Evolutionary conservation across 257 asterid species (phyloP), one percentile per base, ranked within the genome.

Genomic region (Penstemon davidsonii): DNA sequence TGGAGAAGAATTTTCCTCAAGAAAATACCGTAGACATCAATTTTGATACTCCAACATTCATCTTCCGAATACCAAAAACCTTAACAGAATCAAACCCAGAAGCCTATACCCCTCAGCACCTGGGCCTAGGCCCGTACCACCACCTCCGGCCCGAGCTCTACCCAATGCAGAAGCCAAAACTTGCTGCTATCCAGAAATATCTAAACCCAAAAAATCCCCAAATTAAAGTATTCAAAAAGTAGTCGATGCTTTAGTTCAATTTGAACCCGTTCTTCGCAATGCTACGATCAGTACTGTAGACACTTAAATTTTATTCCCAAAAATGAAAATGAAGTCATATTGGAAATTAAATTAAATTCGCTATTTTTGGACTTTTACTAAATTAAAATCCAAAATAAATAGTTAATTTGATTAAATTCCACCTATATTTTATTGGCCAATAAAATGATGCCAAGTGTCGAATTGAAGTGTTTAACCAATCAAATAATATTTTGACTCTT

Each of bases 111-210:
- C 90, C 88, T 46, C 86, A 71, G 44, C 52, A 52, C 7, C 13
- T 82, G 0, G 82, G 83, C 1, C 62, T 85, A 12, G 88, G 90
- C 11, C 88, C 88, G 0, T 85, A 80, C 62, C 90, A 82, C 55
- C 87, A 80, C 53, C 46, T 80, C 1, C 62, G 84, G 7, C 86
- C 82, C 15, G 86, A 80, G 6, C 62, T 82, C 25, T 76, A 76
- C 66, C 79, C 42, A 2, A 74, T 76, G 83, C 86, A 82, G 68
- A 74, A 83, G 61, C 50, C 69, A 63, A 85, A 85, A 60, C 80
- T 85, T 7, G 66, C 80, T 1, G 84, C 80, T 8, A 65, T 73
- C 42, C 66, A 66, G 55, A 41, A 53, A 12, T 51, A 71, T 47
- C 72, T 79, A 3, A 55, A 71, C 6, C 72, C 64, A 0, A 76